phyloP scores from a whole-genome alignment of 2,329 filamentous ascomycete genomes.

The Whalleya microplaca region DNA sequence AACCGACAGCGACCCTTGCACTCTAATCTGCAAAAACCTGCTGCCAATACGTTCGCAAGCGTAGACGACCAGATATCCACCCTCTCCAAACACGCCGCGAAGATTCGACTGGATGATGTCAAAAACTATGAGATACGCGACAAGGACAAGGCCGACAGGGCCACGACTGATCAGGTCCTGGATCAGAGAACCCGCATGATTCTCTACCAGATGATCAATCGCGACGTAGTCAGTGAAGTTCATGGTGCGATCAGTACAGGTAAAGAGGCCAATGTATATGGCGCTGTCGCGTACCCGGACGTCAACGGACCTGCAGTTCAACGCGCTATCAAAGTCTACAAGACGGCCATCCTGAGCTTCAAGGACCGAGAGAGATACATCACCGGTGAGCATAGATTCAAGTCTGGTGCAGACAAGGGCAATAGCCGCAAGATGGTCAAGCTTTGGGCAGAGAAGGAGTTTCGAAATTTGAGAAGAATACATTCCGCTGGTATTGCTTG shows the following conservation, averaged over 20 bases:
- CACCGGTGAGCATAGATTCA: slow-evolving; percentile 90
- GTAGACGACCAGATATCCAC: slow-evolving; percentile 87
- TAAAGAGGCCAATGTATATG: slow-evolving; percentile 98
- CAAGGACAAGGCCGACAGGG: slow-evolving; percentile 89
- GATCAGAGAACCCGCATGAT: slow-evolving; percentile 96
- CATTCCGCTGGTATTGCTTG: slow-evolving; percentile 84
- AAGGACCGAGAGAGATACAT: slow-evolving; percentile 98
- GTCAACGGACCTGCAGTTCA: slow-evolving; percentile 62
- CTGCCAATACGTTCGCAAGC: slow-evolving; percentile 76
- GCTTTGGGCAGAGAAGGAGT: slow-evolving; percentile 98
- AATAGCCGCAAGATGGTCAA: slow-evolving; percentile 98
- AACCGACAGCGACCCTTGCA: slow-evolving; percentile 79
- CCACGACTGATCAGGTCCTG: slow-evolving; percentile 91
- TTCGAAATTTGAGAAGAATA: slow-evolving; percentile 87
- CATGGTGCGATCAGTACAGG: slow-evolving; percentile 95
- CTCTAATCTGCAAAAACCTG: slow-evolving; percentile 77
- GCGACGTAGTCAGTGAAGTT: slow-evolving; percentile 84
- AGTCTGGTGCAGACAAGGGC: slow-evolving; percentile 87
- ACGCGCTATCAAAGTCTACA: slow-evolving; percentile 97
- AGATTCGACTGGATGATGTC: slow-evolving; percentile 77
- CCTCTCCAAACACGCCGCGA: slow-evolving; percentile 82
- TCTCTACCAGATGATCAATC: slow-evolving; percentile 92
- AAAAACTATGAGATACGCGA: slow-evolving; percentile 59
- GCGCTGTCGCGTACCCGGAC: slow-evolving; percentile 71
- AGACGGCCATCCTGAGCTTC: slow-evolving; percentile 96